Base-by-base conservation (phyloP, 2,329 filamentous ascomycete genomes). In the Alternaria postmessia region DNA sequence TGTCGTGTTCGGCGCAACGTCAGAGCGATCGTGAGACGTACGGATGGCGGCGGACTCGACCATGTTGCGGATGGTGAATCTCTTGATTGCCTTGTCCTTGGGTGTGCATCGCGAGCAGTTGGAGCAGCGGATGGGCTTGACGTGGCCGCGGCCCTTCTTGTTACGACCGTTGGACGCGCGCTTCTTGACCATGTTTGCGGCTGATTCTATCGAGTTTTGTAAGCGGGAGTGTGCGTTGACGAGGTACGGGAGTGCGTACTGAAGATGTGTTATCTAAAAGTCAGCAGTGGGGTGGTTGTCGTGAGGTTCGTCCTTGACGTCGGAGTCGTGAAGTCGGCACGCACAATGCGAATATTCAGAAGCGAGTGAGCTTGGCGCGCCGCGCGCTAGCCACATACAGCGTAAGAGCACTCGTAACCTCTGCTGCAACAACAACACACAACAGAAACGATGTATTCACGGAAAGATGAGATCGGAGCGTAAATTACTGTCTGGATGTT, bases 41-140 rank as follows among this genome's bases (percentile, higher is more conserved):
- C 96, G 95, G 84, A 99, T 98, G 81, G 95, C 95, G 81, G 96
- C 95, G 80, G 94, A 97, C 87, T 99, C 95, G 75, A 99, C 95
- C 95, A 99, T 99, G 91, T 99, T 98, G 84, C 95, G 91, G 89
- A 99, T 91, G 86, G 95, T 99, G 89, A 99, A 99, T 86, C 95
- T 90, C 93, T 99, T 99, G 89, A 99, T 98, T 76, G 96, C 95
- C 93, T 99, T 99, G 82, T 99, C 95, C 91, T 99, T 99, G 83
- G 94, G 94, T 65, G 92, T 96, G 83, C 81, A 90, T 82, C 80
- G 86, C 77, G 86, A 93, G 89, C 86, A 95, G 89, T 90, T 93
- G 86, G 87, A 92, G 91, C 86, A 95, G 82, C 89, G 92, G 87
- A 99, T 97, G 81, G 95, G 96, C 90, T 99, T 99, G 86, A 96